These are phyloP conservation scores for Maudiozyma saulgeensis DNA, from an alignment of 805 yeast genomes.

Conservation along the genomic window DNA sequence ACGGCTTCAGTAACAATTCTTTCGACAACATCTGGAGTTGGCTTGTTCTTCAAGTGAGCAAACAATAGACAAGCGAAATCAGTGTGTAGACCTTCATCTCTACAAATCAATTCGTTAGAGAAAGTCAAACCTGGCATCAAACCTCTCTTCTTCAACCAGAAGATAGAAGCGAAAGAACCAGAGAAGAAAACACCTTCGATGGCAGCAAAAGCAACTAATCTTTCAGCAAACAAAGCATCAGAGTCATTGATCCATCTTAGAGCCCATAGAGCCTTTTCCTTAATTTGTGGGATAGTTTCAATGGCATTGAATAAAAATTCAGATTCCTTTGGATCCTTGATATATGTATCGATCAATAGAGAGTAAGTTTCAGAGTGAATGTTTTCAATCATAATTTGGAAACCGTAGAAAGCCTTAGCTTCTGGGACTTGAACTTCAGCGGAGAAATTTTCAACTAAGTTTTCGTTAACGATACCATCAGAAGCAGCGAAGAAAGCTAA, in stretches of 20 bases:
- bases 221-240: slow-evolving; percentile 85
- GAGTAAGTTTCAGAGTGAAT: slow-evolving; percentile 97
- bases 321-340: slow-evolving; percentile 91
- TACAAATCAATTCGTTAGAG: slow-evolving; percentile 93
- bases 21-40: slow-evolving; percentile 67
- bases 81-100: slow-evolving; percentile 98
- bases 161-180: slow-evolving; percentile 96
- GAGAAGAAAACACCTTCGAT: slow-evolving; percentile 98
- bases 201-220: slow-evolving; percentile 96
- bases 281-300: slow-evolving; percentile 91
- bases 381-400: slow-evolving; percentile 99
- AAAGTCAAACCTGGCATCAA: slow-evolving; percentile 98
- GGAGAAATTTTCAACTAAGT: slow-evolving; percentile 91
- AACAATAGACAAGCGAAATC: slow-evolving; percentile 95
- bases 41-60: slow-evolving; percentile 87
- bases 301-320: slow-evolving; percentile 89
- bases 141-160: slow-evolving; percentile 98
- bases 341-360: slow-evolving; percentile 84
- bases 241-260: slow-evolving; percentile 90
- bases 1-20: slow-evolving; percentile 93
- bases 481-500: slow-evolving; percentile 97
- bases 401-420: slow-evolving; percentile 97
- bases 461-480: slow-evolving; percentile 97
- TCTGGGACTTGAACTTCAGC: slow-evolving; percentile 96
- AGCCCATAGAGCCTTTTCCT: slow-evolving; percentile 98